These are phyloP conservation scores for Gossypium herbaceum DNA, from an alignment of 345 rosid genomes.

Conservation along the genomic window DNA sequence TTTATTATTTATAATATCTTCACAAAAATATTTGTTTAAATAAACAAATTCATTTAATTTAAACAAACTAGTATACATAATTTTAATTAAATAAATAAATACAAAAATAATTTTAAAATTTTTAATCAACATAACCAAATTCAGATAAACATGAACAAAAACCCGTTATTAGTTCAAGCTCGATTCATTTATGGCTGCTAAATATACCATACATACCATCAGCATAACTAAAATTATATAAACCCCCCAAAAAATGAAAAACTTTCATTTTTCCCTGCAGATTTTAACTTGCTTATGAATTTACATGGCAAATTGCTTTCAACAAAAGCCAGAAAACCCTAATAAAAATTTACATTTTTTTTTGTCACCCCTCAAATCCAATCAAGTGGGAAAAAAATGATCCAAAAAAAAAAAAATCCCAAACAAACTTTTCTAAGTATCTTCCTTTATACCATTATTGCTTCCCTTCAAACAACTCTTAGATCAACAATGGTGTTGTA, in stretches of 20 bases:
- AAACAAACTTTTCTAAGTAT: slow-evolving; percentile 26
- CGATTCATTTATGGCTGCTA: too few relatives aligned
- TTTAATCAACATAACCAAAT: too few relatives aligned
- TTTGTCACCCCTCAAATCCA: slow-evolving; percentile 41
- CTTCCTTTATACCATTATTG: slow-evolving; percentile 21
- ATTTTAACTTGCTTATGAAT: slow-evolving; percentile 29
- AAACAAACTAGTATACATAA: too few relatives aligned
- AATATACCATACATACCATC: too few relatives aligned
- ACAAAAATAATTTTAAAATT: too few relatives aligned
- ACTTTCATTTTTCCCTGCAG: slow-evolving; percentile 7
- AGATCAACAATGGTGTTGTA: background rate
- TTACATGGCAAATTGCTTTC: slow-evolving; percentile 28
- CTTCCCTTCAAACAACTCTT: slow-evolving; percentile 17
- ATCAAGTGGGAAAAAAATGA: slow-evolving; percentile 12
- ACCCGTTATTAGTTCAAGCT: background rate
- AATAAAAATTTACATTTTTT: slow-evolving; percentile 52
- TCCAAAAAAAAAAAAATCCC: slow-evolving; percentile 15
- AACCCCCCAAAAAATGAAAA: background rate
- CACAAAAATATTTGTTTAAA: too few relatives aligned
- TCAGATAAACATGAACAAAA: too few relatives aligned
- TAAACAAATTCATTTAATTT: too few relatives aligned
- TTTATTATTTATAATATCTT: too few relatives aligned
- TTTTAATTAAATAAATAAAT: too few relatives aligned
- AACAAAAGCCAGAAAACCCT: slow-evolving; percentile 33
- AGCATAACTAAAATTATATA: background rate